Evolutionary conservation across 78 protist genomes (phyloP), one percentile per base, ranked within the genome.

Genomic region (Creolimax fragrantissima): DNA sequence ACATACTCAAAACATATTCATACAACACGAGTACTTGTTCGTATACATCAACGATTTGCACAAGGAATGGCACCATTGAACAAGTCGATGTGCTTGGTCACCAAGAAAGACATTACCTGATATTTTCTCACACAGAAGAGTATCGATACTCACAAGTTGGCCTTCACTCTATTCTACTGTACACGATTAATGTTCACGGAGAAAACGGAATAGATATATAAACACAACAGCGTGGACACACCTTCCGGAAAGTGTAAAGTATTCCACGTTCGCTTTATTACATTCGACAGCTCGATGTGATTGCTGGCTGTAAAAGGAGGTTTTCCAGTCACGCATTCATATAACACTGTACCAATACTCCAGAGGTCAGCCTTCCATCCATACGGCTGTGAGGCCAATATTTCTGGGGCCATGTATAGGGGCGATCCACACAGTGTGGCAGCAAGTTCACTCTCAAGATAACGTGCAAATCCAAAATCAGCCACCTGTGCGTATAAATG

Each of bases 391-490:
- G 11, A 32, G 2, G 24, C 83, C 7, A 90, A 7, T 6, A 74
- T 45, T 36, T 90, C 92, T 4, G 92, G 92, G 45, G 92, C 92
- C 92, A 90, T 90, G 84, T 90, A 90, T 35, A 90, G 7, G 2
- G 92, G 92, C 41, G 92, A 90, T 7, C 92, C 92, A 45, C 92
- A 90, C 43, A 90, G 58, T 58, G 92, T 90, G 35, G 83, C 84
- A 45, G 92, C 92, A 24, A 90, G 2, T 11, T 90, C 58, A 6
- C 32, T 4, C 7, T 90, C 58, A 42, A 90, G 84, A 17, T 45
- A 90, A 2, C 86, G 84, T 35, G 92, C 92, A n/a, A 90, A 45
- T 6, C 92, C 92, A 11, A 90, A 90, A 36, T 90, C 92, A 17
- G 92, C 92, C 83, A 90, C 67, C 92, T 90, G 32, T 11, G 81